Evolutionary conservation across 192 early-diverging fungal genomes (phyloP).

Genomic region (Dispira simplex): DNA sequence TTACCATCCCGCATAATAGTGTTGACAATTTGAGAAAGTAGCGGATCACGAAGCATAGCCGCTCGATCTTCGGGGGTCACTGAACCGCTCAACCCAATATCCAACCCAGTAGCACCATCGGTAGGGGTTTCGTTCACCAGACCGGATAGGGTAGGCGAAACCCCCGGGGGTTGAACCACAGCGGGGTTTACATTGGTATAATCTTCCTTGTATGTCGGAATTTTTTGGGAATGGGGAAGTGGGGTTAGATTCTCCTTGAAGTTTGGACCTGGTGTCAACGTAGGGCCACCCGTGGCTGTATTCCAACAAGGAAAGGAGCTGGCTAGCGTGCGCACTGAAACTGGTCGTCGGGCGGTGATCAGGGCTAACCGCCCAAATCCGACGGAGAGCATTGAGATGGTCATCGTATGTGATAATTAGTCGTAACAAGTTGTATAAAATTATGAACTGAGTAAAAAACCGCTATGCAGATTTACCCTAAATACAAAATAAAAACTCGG

Average conservation of each 20-base stretch:
- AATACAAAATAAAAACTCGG: no score
- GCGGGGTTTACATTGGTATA: neutral
- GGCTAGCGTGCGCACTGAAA: no score
- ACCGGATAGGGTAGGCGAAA: neutral
- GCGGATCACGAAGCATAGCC: constrained; percentile 35
- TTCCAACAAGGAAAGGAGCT: no score
- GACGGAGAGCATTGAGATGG: no score
- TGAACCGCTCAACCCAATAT: constrained; percentile 14
- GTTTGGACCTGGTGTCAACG: no score
- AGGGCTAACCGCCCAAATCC: no score
- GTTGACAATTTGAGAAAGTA: constrained; percentile 68
- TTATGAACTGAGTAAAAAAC: no score
- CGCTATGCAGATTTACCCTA: no score
- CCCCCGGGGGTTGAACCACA: neutral
- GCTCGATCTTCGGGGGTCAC: constrained; percentile 21
- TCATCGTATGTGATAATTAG: no score
- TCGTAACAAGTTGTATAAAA: no score
- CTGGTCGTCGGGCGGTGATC: no score
- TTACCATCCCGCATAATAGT: constrained; percentile 88
- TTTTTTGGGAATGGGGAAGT: neutral
- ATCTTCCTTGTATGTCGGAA: constrained; percentile 1
- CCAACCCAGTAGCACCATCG: neutral
- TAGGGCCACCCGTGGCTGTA: no score
- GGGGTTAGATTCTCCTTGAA: neutral
- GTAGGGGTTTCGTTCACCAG: neutral